Base-by-base conservation (phyloP, 495 filamentous ascomycete genomes). In the Bryoglossum gracile region DNA sequence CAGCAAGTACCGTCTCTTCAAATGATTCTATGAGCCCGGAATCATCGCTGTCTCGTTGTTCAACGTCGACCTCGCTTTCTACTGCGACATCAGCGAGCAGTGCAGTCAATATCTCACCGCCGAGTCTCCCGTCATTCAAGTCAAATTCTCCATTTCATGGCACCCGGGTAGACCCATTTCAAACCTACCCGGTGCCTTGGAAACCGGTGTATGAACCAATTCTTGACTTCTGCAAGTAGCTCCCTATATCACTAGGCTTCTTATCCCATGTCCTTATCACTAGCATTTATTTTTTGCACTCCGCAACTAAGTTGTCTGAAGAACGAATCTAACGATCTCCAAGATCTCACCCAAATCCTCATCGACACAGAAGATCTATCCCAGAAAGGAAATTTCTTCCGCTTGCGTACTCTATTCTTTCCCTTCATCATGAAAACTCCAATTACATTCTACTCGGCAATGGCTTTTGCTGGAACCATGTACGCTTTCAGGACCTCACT, bases 171-270 rank as follows among this genome's bases (percentile, higher is more conserved):
- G 39, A 50, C 19, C 47, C 37, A 6, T 50, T 50, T 21, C 3
- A 34, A 5, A 8, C 18, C 8, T 43, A 34, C 22, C 47, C 47
- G 4, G 39, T 50, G 16, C 47, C 47, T 1, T 42, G 25, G 24
- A 26, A 42, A n/a, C 35, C 25, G 2, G 24, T 25, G 14, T 33
- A 42, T 13, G 16, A 28, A 8, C 26, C 19, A 3, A 34, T 50
- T 14, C 4, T 50, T n/a, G 37, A 43, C 38, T 28, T 18, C 28
- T 42, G 47, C 43, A 41, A 32, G 46, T 49, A 13, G 3, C 35
- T 5, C 19, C 10, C 16, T 11, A 5, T 46, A 13, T 16, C 19
- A 3, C 23, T 13, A 13, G 6, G 13, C 26, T 30, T 30, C 26
- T 30, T 13, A 13, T 13, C 13, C 13, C 26, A 30, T 30, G 26